These are phyloP conservation scores for Lecanicillium sp. DNA, from an alignment of 2,329 filamentous ascomycete genomes.

Conservation along the genomic window DNA sequence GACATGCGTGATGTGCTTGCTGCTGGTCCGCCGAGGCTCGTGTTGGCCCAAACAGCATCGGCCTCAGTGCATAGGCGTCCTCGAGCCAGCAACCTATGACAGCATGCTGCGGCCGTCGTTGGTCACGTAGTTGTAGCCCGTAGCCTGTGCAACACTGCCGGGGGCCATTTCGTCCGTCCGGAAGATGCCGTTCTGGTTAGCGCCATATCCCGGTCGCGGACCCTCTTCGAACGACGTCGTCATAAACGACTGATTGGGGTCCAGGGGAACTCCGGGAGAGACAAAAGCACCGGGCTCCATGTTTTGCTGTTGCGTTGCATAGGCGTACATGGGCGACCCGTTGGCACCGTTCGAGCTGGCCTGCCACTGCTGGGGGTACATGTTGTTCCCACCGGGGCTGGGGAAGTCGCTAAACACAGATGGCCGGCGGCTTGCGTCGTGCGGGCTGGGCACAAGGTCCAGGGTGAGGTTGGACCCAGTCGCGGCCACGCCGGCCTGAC, in stretches of 20 bases:
- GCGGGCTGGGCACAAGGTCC: slow-evolving; percentile 40
- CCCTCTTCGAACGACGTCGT: slow-evolving; percentile 29
- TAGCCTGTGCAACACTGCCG: slow-evolving; percentile 23
- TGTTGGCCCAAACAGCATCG: background rate
- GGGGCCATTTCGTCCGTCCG: slow-evolving; percentile 26
- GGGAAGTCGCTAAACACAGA: slow-evolving; percentile 44
- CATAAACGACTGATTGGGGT: slow-evolving; percentile 29
- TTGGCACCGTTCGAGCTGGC: slow-evolving; percentile 35
- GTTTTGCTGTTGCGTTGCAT: slow-evolving; percentile 33
- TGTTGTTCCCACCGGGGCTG: slow-evolving; percentile 29
- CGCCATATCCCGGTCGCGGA: slow-evolving; percentile 28
- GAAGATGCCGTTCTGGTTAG: slow-evolving; percentile 27
- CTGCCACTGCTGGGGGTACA: slow-evolving; percentile 43
- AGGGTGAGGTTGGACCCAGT: slow-evolving; percentile 32
- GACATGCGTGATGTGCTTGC: no score
- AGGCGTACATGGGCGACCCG: slow-evolving; percentile 40
- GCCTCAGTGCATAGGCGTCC: slow-evolving; percentile 23
- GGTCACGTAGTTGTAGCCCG: slow-evolving; percentile 31
- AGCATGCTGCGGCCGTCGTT: slow-evolving; percentile 27
- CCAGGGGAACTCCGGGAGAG: slow-evolving; percentile 26
- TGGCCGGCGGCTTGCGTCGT: slow-evolving; percentile 40
- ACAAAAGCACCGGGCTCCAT: slow-evolving; percentile 27
- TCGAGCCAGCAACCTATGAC: slow-evolving; percentile 22
- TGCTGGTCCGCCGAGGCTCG: no score
- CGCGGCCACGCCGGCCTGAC: slow-evolving; percentile 29